Evolutionary conservation across 169 alveolate genomes (phyloP), one percentile per base, ranked within the genome.

Genomic region (Babesia sp.): DNA sequence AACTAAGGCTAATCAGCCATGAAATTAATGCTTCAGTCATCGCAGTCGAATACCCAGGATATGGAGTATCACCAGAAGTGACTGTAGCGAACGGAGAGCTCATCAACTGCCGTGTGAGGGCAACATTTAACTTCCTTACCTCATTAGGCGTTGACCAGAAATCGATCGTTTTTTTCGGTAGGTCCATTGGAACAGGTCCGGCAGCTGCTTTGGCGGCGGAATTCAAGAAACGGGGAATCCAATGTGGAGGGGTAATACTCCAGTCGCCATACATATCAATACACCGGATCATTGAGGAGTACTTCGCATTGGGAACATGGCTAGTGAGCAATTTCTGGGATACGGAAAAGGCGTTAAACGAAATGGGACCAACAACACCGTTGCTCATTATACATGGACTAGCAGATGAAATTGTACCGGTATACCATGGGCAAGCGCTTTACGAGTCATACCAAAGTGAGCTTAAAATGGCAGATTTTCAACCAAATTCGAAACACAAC

Each of bases 131-230:
- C 48, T 90, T 91, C 67, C 90, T 91, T 39, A 60, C 58, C 31
- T 90, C 91, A 36, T 64, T 90, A 34, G 92, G 93, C 37, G 73
- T 90, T 26, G 73, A 81, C 39, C 90, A 91, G 29, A 59, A 87
- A 45, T 69, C 78, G 36, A 88, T 91, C 45, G 29, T 91, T 36
- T 68, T 90, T 58, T 91, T 90, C 71, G 95, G 95, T 22, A 54
- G 95, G 44, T 91, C 95, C 34, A 91, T 91, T 50, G 95, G 95
- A 16, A 91, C 95, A 11, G 95, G 95, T 7, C 94, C 92, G 0
- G 95, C 95, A 18, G 87, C 91, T 8, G 75, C 84, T 56, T 73
- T 90, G 61, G 93, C 91, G 16, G 88, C 91, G 11, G 77, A 84
- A 42, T 68, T 90, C 61, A 77, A 71, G 31, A 33, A 85, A 22